Base-by-base conservation (phyloP, 2,329 filamentous ascomycete species). In the Colletotrichum sp. region DNA sequence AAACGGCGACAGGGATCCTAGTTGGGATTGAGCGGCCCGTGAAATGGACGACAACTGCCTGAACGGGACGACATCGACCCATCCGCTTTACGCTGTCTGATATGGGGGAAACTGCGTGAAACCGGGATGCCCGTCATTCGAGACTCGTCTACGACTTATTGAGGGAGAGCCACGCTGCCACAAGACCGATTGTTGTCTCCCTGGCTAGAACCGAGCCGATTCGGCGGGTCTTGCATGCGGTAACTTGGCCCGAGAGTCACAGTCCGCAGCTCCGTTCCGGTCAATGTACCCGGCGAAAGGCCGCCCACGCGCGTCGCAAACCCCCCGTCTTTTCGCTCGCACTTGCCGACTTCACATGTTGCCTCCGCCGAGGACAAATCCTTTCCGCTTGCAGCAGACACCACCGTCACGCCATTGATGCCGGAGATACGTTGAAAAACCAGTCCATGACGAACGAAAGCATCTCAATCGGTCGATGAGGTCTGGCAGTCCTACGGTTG, bases 191-290 rank as follows among this genome's bases (percentile, higher is more conserved):
- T 28, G 18, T 32, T n/a, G 28, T 36, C 26, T 61, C 32, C n/a
- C 26, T 69, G 32, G 18, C 28, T 28, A 36, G 57, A 63, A 57
- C 24, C 34, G 64, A 73, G n/a, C 73, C 70, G 64, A 55, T 36
- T 61, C 70, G 73, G 64, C 64, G 73, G 34, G 43, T 16, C 21
- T 73, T 67, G 57, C 71, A 75, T 68, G 36, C 71, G 57, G 75
- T 71, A 30, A 59, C 65, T 32, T 78, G 73, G 68, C 59, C 73
- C 63, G 75, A 78, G 63, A 68, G 60, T 30, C 52, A 68, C 66
- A 73, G 26, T 30, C 63, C 61, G 26, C 78, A 77, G 63, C 75
- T 71, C 61, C 75, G 71, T 36, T 60, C 75, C 63, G 72, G 60
- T 57, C 36, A 30, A 36, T 43, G 32, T 48, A 52, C 68, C 26